phyloP scores from a whole-genome alignment of 441 rosid genomes.

The Populus hybrid region DNA sequence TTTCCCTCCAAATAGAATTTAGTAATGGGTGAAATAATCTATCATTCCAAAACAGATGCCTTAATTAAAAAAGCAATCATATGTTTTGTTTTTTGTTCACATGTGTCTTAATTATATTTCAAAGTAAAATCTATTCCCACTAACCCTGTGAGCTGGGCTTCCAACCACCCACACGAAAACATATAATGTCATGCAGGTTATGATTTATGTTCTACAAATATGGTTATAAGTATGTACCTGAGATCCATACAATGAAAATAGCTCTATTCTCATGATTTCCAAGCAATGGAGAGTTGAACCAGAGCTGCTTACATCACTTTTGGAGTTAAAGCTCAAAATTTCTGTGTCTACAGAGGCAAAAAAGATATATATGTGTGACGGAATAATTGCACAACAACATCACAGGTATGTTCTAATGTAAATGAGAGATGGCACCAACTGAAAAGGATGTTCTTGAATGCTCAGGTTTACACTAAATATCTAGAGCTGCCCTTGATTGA shows the following conservation, averaged over 20 bases:
- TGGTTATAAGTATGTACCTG: constrained; percentile 48
- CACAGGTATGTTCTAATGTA: background rate
- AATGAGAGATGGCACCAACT: background rate
- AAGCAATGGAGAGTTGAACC: constrained; percentile 63
- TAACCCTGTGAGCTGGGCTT: background rate
- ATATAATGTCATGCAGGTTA: background rate
- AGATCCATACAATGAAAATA: constrained; percentile 68
- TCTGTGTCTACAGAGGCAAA: constrained; percentile 45
- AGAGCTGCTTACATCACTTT: constrained; percentile 37
- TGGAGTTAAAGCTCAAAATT: constrained; percentile 39
- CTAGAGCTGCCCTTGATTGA: background rate
- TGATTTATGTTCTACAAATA: constrained; percentile 10
- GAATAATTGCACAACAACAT: constrained; percentile 3
- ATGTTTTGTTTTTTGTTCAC: background rate
- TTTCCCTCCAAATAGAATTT: background rate
- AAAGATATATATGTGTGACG: constrained; percentile 10
- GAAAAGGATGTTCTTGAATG: background rate
- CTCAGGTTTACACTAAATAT: background rate
- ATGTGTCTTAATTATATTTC: constrained; percentile 1
- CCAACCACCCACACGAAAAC: background rate
- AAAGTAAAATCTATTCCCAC: background rate
- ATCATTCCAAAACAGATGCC: background rate
- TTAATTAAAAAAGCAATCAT: background rate
- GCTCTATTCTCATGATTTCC: constrained; percentile 76
- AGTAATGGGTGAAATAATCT: background rate